Conservation (phyloP, 1,284 basidiomycete species). For the Marasmius fiardii region DNA sequence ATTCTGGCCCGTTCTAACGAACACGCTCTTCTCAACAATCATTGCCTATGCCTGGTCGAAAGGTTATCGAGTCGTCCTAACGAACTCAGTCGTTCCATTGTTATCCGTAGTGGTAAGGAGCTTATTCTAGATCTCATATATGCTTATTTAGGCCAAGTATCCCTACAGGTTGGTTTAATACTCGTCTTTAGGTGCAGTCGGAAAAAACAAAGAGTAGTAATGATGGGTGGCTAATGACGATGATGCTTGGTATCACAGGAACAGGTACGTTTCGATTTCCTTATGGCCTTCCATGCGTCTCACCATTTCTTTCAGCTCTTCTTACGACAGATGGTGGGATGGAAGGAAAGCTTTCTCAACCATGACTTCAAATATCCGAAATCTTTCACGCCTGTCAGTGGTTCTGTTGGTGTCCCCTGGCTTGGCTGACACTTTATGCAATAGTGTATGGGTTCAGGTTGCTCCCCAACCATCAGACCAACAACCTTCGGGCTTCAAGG, state of each 20-base stretch:
- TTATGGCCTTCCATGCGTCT: not conserved
- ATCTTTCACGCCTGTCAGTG: conserved; percentile 7
- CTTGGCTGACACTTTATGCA: conserved; percentile 44
- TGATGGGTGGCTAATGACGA: not conserved
- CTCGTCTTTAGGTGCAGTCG: conserved; percentile 63
- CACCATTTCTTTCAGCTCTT: conserved; percentile 46
- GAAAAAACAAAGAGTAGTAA: not conserved
- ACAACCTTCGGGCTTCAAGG: conserved; percentile 37
- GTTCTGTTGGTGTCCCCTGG: conserved; percentile 13
- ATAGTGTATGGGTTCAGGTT: conserved; percentile 77
- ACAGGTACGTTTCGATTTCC: conserved; percentile 27
- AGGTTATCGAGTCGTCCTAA: conserved; percentile 54
- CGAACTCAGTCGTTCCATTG: conserved; percentile 79
- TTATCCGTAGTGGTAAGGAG: conserved; percentile 83
- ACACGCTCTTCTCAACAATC: conserved; percentile 70
- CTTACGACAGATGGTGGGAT: conserved; percentile 81
- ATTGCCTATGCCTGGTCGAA: conserved; percentile 56
- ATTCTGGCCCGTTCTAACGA: conserved; percentile 77
- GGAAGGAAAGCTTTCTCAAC: conserved; percentile 80
- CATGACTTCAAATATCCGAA: conserved; percentile 52
- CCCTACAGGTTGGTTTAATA: conserved; percentile 4
- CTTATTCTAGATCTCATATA: conserved; percentile 15
- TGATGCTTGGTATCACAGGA: conserved; percentile 25
- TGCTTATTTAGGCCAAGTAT: not conserved
- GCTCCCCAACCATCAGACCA: conserved; percentile 57